A percentile compares a stretch with the other conserved stretches of the same genome.
phyloP scores from a whole-genome alignment of 345 rosid species.

The Syzygium oleosum region DNA sequence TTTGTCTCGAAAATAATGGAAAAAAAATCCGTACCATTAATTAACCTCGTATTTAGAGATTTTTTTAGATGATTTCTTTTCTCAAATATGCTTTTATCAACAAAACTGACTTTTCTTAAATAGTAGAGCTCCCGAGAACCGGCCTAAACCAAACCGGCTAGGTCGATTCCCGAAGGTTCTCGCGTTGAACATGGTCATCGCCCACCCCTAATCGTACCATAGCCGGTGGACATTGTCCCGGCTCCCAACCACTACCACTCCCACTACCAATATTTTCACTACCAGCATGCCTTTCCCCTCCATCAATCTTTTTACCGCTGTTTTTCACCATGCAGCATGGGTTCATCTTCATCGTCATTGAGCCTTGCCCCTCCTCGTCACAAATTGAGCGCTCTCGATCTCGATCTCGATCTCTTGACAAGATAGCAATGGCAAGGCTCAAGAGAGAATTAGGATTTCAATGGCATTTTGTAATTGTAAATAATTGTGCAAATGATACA shows the following conservation, averaged over 20 bases:
- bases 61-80: not conserved
- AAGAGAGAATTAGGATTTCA: not conserved
- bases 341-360: not conserved
- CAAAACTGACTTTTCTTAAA: not conserved
- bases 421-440: not conserved
- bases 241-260: not conserved
- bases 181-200: not conserved
- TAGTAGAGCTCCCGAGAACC: not conserved
- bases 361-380: not conserved
- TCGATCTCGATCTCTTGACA: not conserved
- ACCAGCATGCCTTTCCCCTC: not conserved
- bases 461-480: not conserved
- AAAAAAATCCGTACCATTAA: not conserved
- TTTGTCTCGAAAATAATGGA: not conserved
- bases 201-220: not conserved
- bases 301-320: not conserved
- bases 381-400: not conserved
- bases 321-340: not conserved
- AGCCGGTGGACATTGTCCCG: not conserved
- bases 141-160: not conserved
- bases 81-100: not conserved
- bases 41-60: not conserved
- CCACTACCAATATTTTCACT: not conserved
- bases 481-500: not conserved
- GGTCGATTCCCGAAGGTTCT: not conserved